Conservation (phyloP, 495 filamentous ascomycete species). For the Penicillium diatomitis region DNA sequence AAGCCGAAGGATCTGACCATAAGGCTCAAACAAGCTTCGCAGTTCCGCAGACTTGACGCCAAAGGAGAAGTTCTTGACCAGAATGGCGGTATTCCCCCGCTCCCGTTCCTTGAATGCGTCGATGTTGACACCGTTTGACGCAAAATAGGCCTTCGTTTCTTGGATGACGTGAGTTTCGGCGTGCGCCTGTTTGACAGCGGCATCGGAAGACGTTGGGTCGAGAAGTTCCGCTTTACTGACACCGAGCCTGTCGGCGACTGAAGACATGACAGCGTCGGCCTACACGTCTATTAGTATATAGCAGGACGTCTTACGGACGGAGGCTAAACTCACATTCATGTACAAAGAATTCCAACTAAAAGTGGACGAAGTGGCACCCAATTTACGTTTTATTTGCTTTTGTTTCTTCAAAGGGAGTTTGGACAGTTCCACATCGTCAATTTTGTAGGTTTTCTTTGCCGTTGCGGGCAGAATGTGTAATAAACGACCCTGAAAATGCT, state of each 20-base stretch:
- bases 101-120: constrained; percentile 77
- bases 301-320: not conserved
- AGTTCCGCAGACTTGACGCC: constrained; percentile 56
- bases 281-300: constrained; percentile 24
- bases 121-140: constrained; percentile 77
- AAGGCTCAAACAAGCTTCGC: constrained; percentile 40
- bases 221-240: constrained; percentile 83
- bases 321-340: constrained; percentile 64
- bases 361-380: constrained; percentile 59
- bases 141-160: constrained; percentile 89
- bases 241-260: constrained; percentile 76
- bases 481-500: constrained; percentile 82
- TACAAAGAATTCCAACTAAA: constrained; percentile 98
- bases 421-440: constrained; percentile 80
- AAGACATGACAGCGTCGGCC: constrained; percentile 85
- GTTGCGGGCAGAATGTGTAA: constrained; percentile 79
- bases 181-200: constrained; percentile 91
- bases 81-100: constrained; percentile 76
- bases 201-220: constrained; percentile 87
- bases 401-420: constrained; percentile 93
- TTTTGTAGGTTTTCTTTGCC: constrained; percentile 65
- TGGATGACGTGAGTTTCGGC: constrained; percentile 94
- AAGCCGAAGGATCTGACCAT: constrained; percentile 61
- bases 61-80: constrained; percentile 92
- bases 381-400: constrained; percentile 74